A percentile compares a stretch with the other conserved stretches of the same genome.
Conservation (phyloP, 2,329 filamentous ascomycete genomes). For the Penicillium psychrosexuale region DNA sequence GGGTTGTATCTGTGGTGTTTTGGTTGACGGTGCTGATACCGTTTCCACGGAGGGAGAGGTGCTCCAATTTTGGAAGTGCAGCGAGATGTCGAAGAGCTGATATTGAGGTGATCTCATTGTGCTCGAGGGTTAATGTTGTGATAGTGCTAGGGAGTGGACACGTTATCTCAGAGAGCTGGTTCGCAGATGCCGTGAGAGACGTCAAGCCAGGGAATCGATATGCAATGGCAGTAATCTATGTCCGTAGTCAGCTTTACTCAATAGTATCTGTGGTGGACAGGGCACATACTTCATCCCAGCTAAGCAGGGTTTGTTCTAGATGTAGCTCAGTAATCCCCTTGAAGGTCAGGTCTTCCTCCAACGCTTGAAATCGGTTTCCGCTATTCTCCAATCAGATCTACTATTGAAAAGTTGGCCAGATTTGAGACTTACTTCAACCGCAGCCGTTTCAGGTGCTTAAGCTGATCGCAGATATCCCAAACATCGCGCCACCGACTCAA, state of each 20-base stretch:
- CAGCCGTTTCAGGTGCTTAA: slow-evolving; percentile 64
- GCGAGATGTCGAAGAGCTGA: slow-evolving; percentile 48
- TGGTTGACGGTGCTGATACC: slow-evolving; percentile 54
- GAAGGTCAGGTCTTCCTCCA: slow-evolving; percentile 45
- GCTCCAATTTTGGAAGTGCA: slow-evolving; percentile 51
- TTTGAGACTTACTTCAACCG: slow-evolving; percentile 63
- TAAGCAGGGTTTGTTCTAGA: slow-evolving; percentile 64
- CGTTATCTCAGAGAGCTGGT: slow-evolving; percentile 34
- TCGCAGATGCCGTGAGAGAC: slow-evolving; percentile 36
- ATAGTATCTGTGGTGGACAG: slow-evolving; percentile 3
- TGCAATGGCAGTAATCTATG: slow-evolving; percentile 35
- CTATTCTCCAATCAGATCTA: slow-evolving; percentile 45
- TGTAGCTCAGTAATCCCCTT: slow-evolving; percentile 57
- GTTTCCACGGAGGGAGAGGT: slow-evolving; percentile 70
- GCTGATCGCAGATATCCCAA: slow-evolving; percentile 65
- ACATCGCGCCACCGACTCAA: slow-evolving; percentile 67
- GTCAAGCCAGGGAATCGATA: slow-evolving; percentile 36
- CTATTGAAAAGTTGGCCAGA: neutral
- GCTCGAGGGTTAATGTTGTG: slow-evolving; percentile 49
- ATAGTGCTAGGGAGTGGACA: slow-evolving; percentile 36
- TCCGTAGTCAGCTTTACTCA: neutral
- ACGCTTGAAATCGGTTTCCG: slow-evolving; percentile 64
- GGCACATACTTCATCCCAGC: slow-evolving; percentile 60
- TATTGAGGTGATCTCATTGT: slow-evolving; percentile 43
- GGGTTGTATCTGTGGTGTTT: slow-evolving; percentile 27